A percentile compares a stretch with the other conserved stretches of the same genome.
These are phyloP conservation scores for Tieghemostelium lacteum DNA, from an alignment of 78 protist genomes.

Conservation along the genomic window DNA sequence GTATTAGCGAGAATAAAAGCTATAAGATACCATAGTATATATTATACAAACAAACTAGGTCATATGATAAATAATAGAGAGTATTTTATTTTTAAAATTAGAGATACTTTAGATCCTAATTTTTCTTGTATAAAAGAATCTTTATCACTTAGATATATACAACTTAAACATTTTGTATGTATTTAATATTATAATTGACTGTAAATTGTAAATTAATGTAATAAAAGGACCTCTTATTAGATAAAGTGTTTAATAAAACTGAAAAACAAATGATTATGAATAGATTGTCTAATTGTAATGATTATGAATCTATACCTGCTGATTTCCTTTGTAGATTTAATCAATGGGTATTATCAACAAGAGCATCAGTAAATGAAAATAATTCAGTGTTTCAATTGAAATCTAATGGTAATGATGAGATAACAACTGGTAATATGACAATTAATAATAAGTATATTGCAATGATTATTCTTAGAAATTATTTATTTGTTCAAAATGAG, in stretches of 20 bases:
- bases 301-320: too few relatives aligned
- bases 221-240: neutral
- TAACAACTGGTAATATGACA: neutral
- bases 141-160: neutral
- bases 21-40: neutral
- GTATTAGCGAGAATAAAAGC: neutral
- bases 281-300: too few relatives aligned
- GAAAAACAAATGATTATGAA: too few relatives aligned
- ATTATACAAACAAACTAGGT: neutral
- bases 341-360: too few relatives aligned
- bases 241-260: too few relatives aligned
- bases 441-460: neutral
- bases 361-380: too few relatives aligned
- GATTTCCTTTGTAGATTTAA: too few relatives aligned
- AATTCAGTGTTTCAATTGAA: too few relatives aligned
- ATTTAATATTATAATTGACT: too few relatives aligned
- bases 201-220: neutral
- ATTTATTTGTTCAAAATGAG: neutral
- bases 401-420: too few relatives aligned
- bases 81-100: too few relatives aligned
- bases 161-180: neutral
- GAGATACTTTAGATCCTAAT: too few relatives aligned
- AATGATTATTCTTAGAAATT: neutral
- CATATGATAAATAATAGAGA: neutral
- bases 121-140: neutral